Evolutionary conservation across 345 rosid genomes (phyloP), one percentile per base, ranked within the genome.

Genomic region (Populus pruinosa): DNA sequence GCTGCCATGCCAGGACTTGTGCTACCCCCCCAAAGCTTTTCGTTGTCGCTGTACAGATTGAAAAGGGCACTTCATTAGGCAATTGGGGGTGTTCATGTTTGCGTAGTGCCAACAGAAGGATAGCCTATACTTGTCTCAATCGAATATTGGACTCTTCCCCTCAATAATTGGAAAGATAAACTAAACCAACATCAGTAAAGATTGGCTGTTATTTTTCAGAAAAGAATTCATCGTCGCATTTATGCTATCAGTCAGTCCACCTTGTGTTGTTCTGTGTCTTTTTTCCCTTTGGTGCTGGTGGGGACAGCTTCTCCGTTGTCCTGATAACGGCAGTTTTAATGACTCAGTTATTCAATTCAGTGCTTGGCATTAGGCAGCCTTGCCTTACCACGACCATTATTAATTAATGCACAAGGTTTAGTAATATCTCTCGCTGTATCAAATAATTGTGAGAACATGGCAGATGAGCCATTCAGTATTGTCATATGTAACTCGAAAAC

Each of bases 51-150:
- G 59, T n/a, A 17, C 53, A 67, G 67, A 67, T 12, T 21, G 72
- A 75, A 20, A 75, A 49, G 2, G 50, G 36, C 49, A 55, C 13
- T 8, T 59, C 20, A 14, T 53, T 43, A 11, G 12, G 17, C 59
- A 13, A 36, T 12, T 23, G 53, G 31, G 73, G 56, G 33, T 44
- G 67, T 38, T 31, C 8, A 9, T 70, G 62, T 44, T 43, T 29
- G 75, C n/a, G 33, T n/a, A 43, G 63, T 76, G 85, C 50, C 77
- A 69, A 11, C 77, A 75, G 5, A 66, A 81, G n/a, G 62, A 41
- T 20, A 78, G 65, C 43, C 79, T 9, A n/a, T 62, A 20, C 20
- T 61, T 67, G 76, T 67, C 78, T 13, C 47, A 55, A 81, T 72
- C 81, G 49, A 27, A 35, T 31, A 5, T 21, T 21, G 61, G 79